Conservation (phyloP, 1,139 yeast genomes). For the Geotrichum macrosporum region DNA sequence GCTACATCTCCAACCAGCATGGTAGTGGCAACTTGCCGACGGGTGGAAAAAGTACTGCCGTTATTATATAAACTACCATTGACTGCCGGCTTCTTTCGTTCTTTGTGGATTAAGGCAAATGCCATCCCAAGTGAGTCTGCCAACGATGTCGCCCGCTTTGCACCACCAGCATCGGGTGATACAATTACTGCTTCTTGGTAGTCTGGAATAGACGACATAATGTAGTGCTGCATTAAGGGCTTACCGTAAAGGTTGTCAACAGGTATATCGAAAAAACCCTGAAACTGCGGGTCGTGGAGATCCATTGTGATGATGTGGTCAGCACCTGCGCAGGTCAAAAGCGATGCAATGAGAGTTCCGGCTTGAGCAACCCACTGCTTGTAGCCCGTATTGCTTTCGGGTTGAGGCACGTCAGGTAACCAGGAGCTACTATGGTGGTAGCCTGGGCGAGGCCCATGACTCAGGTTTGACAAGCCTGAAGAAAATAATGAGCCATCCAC, state of each 20-base stretch:
- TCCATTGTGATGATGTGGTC: slow-evolving; percentile 98
- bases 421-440: slow-evolving; percentile 21
- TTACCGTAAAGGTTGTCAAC: slow-evolving; percentile 87
- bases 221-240: slow-evolving; percentile 78
- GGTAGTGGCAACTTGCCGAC: slow-evolving; percentile 52
- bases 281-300: slow-evolving; percentile 91
- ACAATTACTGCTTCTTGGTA: slow-evolving; percentile 80
- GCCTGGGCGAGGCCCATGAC: slow-evolving; percentile 11
- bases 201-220: slow-evolving; percentile 65
- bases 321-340: slow-evolving; percentile 90
- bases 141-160: slow-evolving; percentile 88
- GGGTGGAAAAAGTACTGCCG: slow-evolving; percentile 9
- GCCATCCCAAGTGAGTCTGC: slow-evolving; percentile 88
- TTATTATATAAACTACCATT: slow-evolving; percentile 5
- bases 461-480: slow-evolving; percentile 3
- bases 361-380: slow-evolving; percentile 95
- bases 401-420: slow-evolving; percentile 24
- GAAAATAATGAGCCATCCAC: slow-evolving; percentile 2
- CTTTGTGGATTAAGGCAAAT: slow-evolving; percentile 95
- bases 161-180: slow-evolving; percentile 97
- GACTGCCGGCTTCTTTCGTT: slow-evolving; percentile 55
- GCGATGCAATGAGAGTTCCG: slow-evolving; percentile 86
- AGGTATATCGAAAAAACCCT: slow-evolving; percentile 88
- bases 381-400: slow-evolving; percentile 56
- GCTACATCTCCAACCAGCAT: slow-evolving; percentile 93